Conservation (phyloP, 371 early-diverging fungal genomes). For the Circinella minor region DNA sequence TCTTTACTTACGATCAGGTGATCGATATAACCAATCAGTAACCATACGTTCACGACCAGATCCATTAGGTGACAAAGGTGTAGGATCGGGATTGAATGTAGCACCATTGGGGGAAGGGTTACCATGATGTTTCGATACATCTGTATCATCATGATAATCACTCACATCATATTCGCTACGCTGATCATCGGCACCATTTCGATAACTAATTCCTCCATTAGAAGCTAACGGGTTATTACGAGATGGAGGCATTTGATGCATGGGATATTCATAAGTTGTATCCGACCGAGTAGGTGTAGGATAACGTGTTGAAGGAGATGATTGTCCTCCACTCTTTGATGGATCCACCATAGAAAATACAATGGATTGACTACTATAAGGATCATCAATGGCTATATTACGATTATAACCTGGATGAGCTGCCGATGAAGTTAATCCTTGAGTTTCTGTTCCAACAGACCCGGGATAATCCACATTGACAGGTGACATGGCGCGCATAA, state of each 20-base stretch:
- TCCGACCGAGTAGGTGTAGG: constrained; percentile 3
- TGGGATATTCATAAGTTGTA: background rate
- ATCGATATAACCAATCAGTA: constrained; percentile 27
- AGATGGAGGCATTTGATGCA: background rate
- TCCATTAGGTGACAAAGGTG: background rate
- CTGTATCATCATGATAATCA: constrained; percentile 24
- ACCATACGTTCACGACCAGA: constrained; percentile 26
- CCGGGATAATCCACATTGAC: constrained; percentile 37
- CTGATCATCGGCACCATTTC: constrained; percentile 2
- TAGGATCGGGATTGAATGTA: background rate
- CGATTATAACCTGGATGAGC: constrained; percentile 15
- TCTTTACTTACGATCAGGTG: constrained; percentile 23
- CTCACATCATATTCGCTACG: constrained; percentile 20
- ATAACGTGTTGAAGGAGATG: constrained; percentile 14
- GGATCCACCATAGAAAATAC: constrained; percentile 46
- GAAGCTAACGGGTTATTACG: background rate
- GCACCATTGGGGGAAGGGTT: background rate
- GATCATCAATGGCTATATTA: constrained; percentile 40
- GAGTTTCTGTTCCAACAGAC: constrained; percentile 24
- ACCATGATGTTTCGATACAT: background rate
- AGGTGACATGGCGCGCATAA: constrained; percentile 48
- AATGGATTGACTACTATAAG: constrained; percentile 41
- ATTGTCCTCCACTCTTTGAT: background rate
- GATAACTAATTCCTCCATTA: background rate
- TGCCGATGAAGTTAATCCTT: constrained; percentile 27